These are phyloP conservation scores for Marchantia polymorpha DNA, from an alignment of 225 moss, liverwort and hornwort genomes.

Conservation along the genomic window DNA sequence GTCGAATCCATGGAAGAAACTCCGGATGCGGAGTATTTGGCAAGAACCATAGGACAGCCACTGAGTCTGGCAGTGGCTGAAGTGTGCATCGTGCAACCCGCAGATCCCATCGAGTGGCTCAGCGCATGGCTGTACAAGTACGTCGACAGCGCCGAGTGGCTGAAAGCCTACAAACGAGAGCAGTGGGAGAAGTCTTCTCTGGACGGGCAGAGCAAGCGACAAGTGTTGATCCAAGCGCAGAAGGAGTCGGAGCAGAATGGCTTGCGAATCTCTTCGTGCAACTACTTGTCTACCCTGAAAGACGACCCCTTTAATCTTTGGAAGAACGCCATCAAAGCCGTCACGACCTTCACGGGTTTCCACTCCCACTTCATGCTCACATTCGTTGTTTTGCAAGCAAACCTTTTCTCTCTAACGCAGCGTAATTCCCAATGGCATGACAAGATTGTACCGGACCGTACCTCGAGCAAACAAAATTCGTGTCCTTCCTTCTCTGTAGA, in stretches of 20 bases:
- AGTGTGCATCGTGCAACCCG: constrained; percentile 45
- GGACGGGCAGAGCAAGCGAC: constrained; percentile 27
- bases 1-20: constrained; percentile 26
- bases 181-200: constrained; percentile 36
- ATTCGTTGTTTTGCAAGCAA: too few relatives aligned
- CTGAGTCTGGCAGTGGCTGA: constrained; percentile 45
- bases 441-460: too few relatives aligned
- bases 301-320: constrained; percentile 38
- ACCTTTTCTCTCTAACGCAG: too few relatives aligned
- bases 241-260: constrained; percentile 31
- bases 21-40: constrained; percentile 35
- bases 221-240: background rate
- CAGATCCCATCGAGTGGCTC: constrained; percentile 46
- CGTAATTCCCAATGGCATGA: too few relatives aligned
- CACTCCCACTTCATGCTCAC: background rate
- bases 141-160: constrained; percentile 40
- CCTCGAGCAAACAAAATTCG: too few relatives aligned
- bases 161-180: constrained; percentile 36
- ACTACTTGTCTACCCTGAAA: constrained; percentile 34
- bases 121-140: constrained; percentile 51
- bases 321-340: constrained; percentile 42
- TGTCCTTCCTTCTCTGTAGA: too few relatives aligned
- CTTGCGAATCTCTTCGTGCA: constrained; percentile 37
- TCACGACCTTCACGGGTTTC: constrained; percentile 38
- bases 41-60: constrained; percentile 39